Evolutionary conservation across 1,139 yeast genomes (phyloP), one percentile per base, ranked within the genome.

Genomic region (Protomyces macrosporus): DNA sequence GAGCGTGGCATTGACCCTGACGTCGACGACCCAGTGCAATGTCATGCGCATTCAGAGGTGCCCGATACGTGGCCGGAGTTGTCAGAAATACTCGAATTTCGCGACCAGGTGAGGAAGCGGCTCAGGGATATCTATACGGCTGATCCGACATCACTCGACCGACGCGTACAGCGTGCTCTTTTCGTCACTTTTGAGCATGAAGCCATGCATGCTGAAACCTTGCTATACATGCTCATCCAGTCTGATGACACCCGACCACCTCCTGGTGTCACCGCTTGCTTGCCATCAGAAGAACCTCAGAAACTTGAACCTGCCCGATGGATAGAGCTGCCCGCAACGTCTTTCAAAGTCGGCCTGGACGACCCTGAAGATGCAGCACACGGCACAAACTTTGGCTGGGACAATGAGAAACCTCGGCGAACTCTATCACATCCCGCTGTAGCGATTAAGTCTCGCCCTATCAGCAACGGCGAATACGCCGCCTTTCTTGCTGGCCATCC

Each of bases 1-100:
- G 70, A 66, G 53, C 67, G 70, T 30, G 70, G 70, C 16, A 68
- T 69, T 36, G 70, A 69, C 52, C 70, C 70, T 4, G 69, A 68
- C 55, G 64, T 69, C 16, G 70, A 68, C 10, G 67, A 69, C 39
- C 69, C 70, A 2, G 53, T 65, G 23, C 56, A 67, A 36, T 68
- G 69, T 14, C 70, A 69, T 45, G 61, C 66, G 57, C 70, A 69
- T 57, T 69, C 70, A 1, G 52, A 42, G 12, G 45, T 55, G 14
- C 70, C 70, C 6, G 53, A 60, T 3, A 34, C 53, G 6, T 69
- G 70, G 70, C 70, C 70, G 3, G 53, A 54, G 6, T 37, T 61
- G 5, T 30, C 56, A 3, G 67, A 59, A 6, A 48, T 69, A 32
- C 48, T 45, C 12, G 34, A 33, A 6, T 69, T 65, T 56, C 64